phyloP scores from a whole-genome alignment of 2,329 filamentous ascomycete species.

The Botrytis squamosa region DNA sequence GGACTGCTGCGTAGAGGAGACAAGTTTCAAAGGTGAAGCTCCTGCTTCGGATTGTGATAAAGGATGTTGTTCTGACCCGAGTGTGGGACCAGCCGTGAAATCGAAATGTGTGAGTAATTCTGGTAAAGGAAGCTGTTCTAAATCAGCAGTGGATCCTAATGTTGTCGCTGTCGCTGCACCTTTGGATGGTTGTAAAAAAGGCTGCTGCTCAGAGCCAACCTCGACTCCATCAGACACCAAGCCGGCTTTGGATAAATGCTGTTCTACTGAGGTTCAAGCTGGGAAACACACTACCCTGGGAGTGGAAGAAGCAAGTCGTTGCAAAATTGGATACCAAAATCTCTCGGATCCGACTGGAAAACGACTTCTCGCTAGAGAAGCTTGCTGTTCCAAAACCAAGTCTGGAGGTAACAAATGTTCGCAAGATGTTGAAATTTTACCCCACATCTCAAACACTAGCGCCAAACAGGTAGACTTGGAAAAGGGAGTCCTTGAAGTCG shows the following conservation, averaged over 20 bases:
- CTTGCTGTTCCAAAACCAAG: neutral
- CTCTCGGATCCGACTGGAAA: neutral
- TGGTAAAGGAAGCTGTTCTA: no score
- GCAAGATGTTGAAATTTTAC: neutral
- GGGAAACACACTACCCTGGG: neutral
- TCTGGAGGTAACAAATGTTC: neutral
- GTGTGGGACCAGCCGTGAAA: no score
- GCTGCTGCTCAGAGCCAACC: no score
- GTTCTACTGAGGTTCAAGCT: neutral
- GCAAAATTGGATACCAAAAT: neutral
- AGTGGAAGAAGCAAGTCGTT: neutral
- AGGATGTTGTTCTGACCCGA: no score
- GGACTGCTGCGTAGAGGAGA: no score
- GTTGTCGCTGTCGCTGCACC: no score
- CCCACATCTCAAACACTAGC: neutral
- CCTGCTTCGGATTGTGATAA: no score
- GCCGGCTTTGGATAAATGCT: neutral
- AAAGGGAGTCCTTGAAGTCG: constrained; percentile 38
- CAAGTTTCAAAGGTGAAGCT: no score
- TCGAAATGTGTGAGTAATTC: no score
- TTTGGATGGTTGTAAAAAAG: no score
- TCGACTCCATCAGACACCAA: no score
- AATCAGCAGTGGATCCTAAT: no score
- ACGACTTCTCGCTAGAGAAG: neutral
- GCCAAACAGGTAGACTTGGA: constrained; percentile 39